phyloP scores from a whole-genome alignment of 2,329 filamentous ascomycete species.

The Paramyrothecium roridum region DNA sequence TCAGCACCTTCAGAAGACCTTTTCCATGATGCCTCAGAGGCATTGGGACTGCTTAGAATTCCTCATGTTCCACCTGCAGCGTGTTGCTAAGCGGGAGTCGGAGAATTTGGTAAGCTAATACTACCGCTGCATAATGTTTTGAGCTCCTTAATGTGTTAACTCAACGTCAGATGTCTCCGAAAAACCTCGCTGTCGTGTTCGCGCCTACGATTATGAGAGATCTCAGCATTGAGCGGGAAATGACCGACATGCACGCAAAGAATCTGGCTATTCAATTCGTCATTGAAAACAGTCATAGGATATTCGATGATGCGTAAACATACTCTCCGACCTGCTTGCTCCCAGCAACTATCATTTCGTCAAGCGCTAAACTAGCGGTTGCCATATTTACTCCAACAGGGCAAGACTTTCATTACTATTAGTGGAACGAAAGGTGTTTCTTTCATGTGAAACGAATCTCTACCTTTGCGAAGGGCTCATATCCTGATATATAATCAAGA shows the following conservation, averaged over 20 bases:
- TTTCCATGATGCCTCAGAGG: slow-evolving; percentile 75
- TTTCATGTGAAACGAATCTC: too few relatives aligned
- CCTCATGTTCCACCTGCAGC: slow-evolving; percentile 86
- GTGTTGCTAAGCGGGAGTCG: slow-evolving; percentile 76
- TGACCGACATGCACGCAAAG: slow-evolving; percentile 94
- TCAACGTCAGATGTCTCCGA: slow-evolving; percentile 75
- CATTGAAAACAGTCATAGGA: slow-evolving; percentile 81
- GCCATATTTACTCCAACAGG: too few relatives aligned
- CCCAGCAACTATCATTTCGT: background rate
- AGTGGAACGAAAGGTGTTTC: too few relatives aligned
- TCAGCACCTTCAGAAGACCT: slow-evolving; percentile 66
- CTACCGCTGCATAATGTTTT: too few relatives aligned
- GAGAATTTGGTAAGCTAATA: slow-evolving; percentile 68
- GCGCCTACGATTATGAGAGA: slow-evolving; percentile 97
- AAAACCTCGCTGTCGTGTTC: slow-evolving; percentile 95
- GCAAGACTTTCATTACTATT: too few relatives aligned
- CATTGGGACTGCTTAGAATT: slow-evolving; percentile 92
- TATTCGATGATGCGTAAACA: slow-evolving; percentile 58
- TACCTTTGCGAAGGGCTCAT: too few relatives aligned
- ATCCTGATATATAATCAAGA: too few relatives aligned
- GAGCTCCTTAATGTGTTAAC: slow-evolving; percentile 10
- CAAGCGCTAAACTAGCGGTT: too few relatives aligned
- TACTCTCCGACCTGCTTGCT: background rate
- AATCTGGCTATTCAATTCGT: slow-evolving; percentile 89
- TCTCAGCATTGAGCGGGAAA: slow-evolving; percentile 83